Evolutionary conservation across 768 basidiomycete species (phyloP), one percentile per base, ranked within the genome.

Genomic region (Lentinula raphanica): DNA sequence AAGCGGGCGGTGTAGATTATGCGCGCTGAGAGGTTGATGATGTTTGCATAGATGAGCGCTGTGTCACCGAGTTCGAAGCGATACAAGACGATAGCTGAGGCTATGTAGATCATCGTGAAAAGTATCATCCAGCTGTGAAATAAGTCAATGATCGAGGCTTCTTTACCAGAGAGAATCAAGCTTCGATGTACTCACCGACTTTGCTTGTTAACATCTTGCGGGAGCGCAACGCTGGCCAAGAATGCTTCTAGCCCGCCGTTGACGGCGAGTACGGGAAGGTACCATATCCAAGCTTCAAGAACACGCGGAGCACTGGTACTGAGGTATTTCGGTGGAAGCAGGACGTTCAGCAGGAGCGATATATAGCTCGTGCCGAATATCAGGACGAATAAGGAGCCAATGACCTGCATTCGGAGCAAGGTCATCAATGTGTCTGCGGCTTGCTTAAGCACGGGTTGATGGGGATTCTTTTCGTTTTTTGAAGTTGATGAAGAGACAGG

Each of bases 241-340:
- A 97, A 95, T 0, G 95, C 92, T 68, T 99, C 97, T 17, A 96
- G 73, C 0, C 91, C 82, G 2, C 97, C 97, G 67, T 99, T 99
- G 62, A 93, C 72, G 5, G 90, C 90, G 65, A 99, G 80, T 21
- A 90, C 80, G 0, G 97, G 97, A 62, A 98, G 87, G 64, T 95
- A 96, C 76, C 83, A 88, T 23, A 92, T 71, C 83, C 94, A 99
- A 1, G 87, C 84, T 12, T 73, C 70, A 5, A 99, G 82, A 36
- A 96, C 88, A 13, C 71, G 62, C 0, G 92, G 88, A 0, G 95
- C 94, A 42, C 90, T 92, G 0, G 94, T 94, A 40, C 77, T 65
- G 35, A 84, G 75, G 71, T 91, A 91, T 59, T 81, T 78, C 21
- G 65, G 71, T 19, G 90, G 94, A 7, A 98, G 82, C 29, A 95